A percentile compares a stretch with the other conserved stretches of the same genome.
phyloP scores from a whole-genome alignment of 129 eudicot genomes.

The Flaveria brownii region DNA sequence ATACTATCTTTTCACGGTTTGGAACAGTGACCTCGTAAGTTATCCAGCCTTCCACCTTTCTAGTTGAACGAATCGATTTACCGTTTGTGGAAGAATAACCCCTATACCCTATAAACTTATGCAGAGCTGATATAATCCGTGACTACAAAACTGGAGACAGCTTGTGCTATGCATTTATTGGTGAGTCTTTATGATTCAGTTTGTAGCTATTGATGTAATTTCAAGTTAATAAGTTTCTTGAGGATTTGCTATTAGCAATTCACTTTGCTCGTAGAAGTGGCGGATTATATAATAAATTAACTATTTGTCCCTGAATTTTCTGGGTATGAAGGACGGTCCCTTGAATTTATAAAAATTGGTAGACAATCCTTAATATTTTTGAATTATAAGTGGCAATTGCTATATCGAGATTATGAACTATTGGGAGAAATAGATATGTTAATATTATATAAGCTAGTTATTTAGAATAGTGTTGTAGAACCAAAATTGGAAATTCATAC shows the following conservation, averaged over 20 bases:
- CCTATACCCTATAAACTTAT: conserved; percentile 22
- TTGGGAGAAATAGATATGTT: too few species aligned
- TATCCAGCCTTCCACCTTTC: not conserved
- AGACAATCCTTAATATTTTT: too few species aligned
- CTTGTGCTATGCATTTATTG: conserved; percentile 95
- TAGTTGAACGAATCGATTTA: not conserved
- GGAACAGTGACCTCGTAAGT: conserved; percentile 93
- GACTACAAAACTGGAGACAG: conserved; percentile 95
- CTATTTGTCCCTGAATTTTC: too few species aligned
- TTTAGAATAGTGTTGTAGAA: too few species aligned
- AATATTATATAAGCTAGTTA: too few species aligned
- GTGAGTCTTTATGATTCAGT: conserved; percentile 41
- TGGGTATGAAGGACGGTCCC: too few species aligned
- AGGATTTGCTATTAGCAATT: not conserved
- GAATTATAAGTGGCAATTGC: too few species aligned
- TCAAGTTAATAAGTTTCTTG: not conserved
- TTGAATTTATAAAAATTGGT: too few species aligned
- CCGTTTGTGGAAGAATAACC: conserved; percentile 21
- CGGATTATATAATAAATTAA: too few species aligned
- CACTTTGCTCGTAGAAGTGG: too few species aligned
- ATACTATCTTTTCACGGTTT: conserved; percentile 88
- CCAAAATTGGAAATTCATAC: too few species aligned
- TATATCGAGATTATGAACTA: too few species aligned
- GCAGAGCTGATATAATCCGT: conserved; percentile 92
- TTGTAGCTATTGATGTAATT: not conserved